phyloP scores from a whole-genome alignment of 164 flowering plant genomes.

The Hamamelis virginiana region DNA sequence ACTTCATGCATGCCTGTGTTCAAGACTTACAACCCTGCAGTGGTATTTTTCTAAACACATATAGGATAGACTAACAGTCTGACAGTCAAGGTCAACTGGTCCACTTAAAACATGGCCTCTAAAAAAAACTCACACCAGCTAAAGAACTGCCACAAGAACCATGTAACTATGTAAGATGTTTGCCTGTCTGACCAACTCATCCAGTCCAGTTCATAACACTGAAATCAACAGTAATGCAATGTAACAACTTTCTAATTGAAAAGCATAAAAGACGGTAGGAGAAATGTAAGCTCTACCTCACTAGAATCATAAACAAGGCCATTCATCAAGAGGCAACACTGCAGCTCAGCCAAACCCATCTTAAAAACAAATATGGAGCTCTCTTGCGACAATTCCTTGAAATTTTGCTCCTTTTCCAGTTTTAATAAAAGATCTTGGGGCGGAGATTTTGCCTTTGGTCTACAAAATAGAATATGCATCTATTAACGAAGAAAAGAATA shows the following conservation, averaged over 20 bases:
- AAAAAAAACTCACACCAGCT: background rate
- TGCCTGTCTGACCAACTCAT: too few species aligned
- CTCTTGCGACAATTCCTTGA: constrained; percentile 58
- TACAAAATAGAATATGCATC: constrained; percentile 18
- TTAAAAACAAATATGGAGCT: constrained; percentile 79
- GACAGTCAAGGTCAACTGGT: background rate
- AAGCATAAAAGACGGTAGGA: background rate
- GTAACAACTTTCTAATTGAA: background rate
- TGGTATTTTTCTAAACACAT: background rate
- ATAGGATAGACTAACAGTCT: background rate
- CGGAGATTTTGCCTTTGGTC: constrained; percentile 68
- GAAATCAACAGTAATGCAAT: background rate
- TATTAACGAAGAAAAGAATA: background rate
- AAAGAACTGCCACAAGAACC: too few species aligned
- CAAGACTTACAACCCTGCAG: background rate
- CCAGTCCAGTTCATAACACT: background rate
- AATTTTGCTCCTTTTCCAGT: constrained; percentile 64
- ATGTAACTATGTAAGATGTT: too few species aligned
- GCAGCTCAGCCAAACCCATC: constrained; percentile 69
- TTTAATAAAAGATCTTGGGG: constrained; percentile 81
- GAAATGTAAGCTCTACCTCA: constrained; percentile 55
- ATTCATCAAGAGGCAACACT: constrained; percentile 85
- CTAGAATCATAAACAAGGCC: constrained; percentile 80
- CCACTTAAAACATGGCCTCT: background rate
- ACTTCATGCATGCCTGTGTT: background rate